Conservation (phyloP, 176 grass and related monocot genomes). For the Cocos nucifera region DNA sequence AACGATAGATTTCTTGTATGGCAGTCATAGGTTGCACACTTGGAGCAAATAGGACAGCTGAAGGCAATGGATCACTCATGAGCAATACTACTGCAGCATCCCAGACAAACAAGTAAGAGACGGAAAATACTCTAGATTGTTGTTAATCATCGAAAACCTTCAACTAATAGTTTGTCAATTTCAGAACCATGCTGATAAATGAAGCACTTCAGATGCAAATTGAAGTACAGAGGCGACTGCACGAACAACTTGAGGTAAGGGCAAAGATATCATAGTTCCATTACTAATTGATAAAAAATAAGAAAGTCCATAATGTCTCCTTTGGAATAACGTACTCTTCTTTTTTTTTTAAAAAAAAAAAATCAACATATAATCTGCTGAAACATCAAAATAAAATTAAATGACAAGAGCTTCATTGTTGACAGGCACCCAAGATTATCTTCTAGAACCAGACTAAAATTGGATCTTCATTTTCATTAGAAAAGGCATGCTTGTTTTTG, state of each 20-base stretch:
- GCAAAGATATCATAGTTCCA: not conserved
- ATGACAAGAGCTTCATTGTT: no score
- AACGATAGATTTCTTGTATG: not conserved
- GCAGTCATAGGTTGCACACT: slow-evolving; percentile 32
- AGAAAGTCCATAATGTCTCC: no score
- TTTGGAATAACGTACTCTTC: no score
- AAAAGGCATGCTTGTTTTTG: no score
- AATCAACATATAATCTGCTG: no score
- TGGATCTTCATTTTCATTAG: no score
- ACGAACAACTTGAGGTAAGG: slow-evolving; percentile 83
- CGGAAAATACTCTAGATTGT: not conserved
- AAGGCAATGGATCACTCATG: slow-evolving; percentile 37
- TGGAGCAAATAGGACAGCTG: slow-evolving; percentile 31
- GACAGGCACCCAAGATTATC: no score
- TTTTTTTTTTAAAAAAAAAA: no score
- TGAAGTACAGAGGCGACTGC: slow-evolving; percentile 87
- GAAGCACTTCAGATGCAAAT: slow-evolving; percentile 91
- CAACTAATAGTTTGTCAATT: not conserved
- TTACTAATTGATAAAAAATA: no score
- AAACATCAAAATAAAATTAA: no score
- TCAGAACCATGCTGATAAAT: slow-evolving; percentile 61
- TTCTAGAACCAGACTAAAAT: no score
- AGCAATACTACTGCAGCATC: slow-evolving; percentile 30
- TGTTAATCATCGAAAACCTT: no score
- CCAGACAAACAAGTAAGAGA: slow-evolving; percentile 53